phyloP scores from a whole-genome alignment of 2,329 filamentous ascomycete genomes.

The Fusarium sp. region DNA sequence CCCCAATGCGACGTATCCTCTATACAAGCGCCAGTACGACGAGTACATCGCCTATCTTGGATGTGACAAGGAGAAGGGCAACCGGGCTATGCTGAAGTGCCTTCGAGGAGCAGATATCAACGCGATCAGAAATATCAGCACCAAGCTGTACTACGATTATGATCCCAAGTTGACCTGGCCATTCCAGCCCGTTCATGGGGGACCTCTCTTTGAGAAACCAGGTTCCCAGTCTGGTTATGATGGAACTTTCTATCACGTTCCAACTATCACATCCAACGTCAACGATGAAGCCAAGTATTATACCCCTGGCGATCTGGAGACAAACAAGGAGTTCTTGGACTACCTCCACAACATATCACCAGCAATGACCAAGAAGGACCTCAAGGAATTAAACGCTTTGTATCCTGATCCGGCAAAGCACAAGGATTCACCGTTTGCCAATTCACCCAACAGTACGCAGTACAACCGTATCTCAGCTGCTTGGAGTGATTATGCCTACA shows the following conservation, averaged over 20 bases:
- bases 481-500: conserved; percentile 61
- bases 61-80: conserved; percentile 46
- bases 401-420: conserved; percentile 55
- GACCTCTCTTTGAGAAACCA: conserved; percentile 60
- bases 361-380: conserved; percentile 49
- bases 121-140: conserved; percentile 55
- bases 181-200: conserved; percentile 62
- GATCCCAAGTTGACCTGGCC: conserved; percentile 61
- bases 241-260: conserved; percentile 55
- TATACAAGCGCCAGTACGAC: conserved; percentile 52
- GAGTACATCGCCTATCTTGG: conserved; percentile 49
- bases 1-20: conserved; percentile 52
- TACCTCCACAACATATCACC: conserved; percentile 55
- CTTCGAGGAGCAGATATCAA: conserved; percentile 54
- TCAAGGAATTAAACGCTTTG: conserved; percentile 47
- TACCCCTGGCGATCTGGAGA: conserved; percentile 52
- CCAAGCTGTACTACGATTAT: conserved; percentile 55
- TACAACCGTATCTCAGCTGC: conserved; percentile 60
- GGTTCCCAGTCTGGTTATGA: conserved; percentile 59
- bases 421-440: conserved; percentile 53
- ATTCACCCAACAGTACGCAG: conserved; percentile 58
- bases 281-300: conserved; percentile 56
- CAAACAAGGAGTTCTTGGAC: conserved; percentile 54
- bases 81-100: conserved; percentile 55
- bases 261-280: conserved; percentile 55